Conservation (phyloP, 78 protist genomes). For the Speleostelium caveatum region DNA sequence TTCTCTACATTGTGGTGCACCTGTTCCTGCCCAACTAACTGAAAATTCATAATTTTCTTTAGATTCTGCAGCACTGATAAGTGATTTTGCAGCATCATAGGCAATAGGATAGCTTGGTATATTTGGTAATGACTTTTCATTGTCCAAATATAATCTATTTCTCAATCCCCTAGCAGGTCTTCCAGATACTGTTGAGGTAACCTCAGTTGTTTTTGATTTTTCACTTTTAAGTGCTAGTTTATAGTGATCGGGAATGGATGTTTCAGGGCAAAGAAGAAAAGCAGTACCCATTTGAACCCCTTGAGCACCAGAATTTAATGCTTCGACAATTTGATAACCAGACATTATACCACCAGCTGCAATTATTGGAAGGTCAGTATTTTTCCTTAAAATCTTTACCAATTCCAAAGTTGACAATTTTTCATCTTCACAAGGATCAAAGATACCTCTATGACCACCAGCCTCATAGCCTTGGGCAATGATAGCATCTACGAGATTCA, state of each 20-base stretch:
- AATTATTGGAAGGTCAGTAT: constrained; percentile 8
- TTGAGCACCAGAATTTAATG: not conserved
- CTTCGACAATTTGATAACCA: not conserved
- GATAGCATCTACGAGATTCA: constrained; percentile 9
- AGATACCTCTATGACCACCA: constrained; percentile 67
- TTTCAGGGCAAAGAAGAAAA: constrained; percentile 7
- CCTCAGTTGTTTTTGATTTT: not conserved
- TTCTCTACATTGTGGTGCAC: too few species aligned
- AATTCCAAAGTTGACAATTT: not conserved
- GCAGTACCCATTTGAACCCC: constrained; percentile 49
- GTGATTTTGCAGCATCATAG: too few species aligned
- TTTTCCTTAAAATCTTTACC: not conserved
- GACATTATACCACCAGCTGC: constrained; percentile 16
- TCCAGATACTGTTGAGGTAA: constrained; percentile 31
- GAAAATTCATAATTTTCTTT: too few species aligned
- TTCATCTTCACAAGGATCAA: not conserved
- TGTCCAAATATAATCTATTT: too few species aligned
- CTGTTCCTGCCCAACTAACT: too few species aligned
- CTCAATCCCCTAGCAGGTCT: constrained; percentile 51
- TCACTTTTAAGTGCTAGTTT: not conserved
- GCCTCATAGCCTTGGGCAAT: constrained; percentile 45
- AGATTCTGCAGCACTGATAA: too few species aligned
- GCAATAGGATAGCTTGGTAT: too few species aligned
- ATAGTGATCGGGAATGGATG: not conserved
- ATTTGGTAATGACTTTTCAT: too few species aligned